Percentiles rank a stretch among this genome's conserved stretches.
These are phyloP conservation scores for Diaporthe sp. DNA, from an alignment of 2,329 filamentous ascomycete species.

Conservation along the genomic window DNA sequence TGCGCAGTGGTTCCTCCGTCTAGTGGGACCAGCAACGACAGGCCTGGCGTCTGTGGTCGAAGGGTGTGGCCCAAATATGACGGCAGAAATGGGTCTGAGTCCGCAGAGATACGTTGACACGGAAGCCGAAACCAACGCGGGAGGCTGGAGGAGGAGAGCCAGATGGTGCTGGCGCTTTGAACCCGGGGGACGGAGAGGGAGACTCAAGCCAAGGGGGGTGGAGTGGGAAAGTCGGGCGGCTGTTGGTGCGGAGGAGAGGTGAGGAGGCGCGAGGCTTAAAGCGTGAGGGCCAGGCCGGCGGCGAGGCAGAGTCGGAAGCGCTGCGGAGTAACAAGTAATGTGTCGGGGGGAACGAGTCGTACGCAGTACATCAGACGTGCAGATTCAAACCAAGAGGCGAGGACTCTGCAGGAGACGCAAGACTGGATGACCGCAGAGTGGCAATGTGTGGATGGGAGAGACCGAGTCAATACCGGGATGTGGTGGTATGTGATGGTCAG, in stretches of 20 bases:
- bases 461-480: conserved; percentile 34
- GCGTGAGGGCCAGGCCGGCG: conserved; percentile 31
- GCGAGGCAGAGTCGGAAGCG: conserved; percentile 32
- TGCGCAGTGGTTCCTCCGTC: conserved; percentile 29
- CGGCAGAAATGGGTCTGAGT: not conserved
- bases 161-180: conserved; percentile 30
- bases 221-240: conserved; percentile 6
- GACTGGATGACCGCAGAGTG: conserved; percentile 36
- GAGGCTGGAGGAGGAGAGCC: conserved; percentile 1
- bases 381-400: conserved; percentile 25
- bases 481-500: conserved; percentile 18
- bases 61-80: not conserved
- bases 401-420: conserved; percentile 19
- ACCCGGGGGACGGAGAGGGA: conserved; percentile 4
- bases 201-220: not conserved
- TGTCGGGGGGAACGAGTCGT: conserved; percentile 37
- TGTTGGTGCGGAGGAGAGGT: conserved; percentile 36
- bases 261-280: conserved; percentile 37
- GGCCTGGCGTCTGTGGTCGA: conserved; percentile 10
- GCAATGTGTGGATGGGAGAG: conserved; percentile 11
- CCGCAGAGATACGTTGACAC: not conserved
- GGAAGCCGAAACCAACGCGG: conserved; percentile 6
- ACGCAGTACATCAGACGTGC: conserved; percentile 37
- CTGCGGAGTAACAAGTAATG: conserved; percentile 36
- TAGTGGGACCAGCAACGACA: conserved; percentile 26